Evolutionary conservation across 768 basidiomycete genomes (phyloP), one percentile per base, ranked within the genome.

Genomic region (Amanita subjunquillea): DNA sequence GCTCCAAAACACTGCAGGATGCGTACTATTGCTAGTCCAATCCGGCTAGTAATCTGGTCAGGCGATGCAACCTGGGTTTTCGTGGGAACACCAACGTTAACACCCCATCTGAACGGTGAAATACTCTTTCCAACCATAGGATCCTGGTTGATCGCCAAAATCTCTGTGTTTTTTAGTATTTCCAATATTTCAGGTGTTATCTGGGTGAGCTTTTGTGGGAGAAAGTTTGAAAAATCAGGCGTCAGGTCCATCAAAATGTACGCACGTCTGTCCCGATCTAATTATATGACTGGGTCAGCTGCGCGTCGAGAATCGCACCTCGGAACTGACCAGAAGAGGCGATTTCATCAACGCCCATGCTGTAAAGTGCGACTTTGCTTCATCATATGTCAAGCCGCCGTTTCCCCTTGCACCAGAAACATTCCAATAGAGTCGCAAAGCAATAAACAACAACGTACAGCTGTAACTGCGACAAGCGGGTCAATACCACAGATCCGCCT

Each of bases 311-410:
- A 34, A 8, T 3, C 8, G 8, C 15, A n/a, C 17, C 0, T 17
- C 23, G 12, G 5, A 27, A 61, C 64, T 34, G 27, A 72, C 69
- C 54, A 85, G 61, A 25, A 86, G 72, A 2, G 83, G 83, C 0
- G 67, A 69, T 59, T 83, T 84, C 78, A 82, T 77, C 40, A 86
- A 63, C 13, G 82, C 82, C 83, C 83, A 86, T 3, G 81, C 81
- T 0, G 82, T 83, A 62, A 84, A 85, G 59, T 86, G 83, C 1
- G 81, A 76, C 64, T 85, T 84, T 7, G 74, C 63, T 64, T 85
- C 83, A 3, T 85, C 82, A 59, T 68, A 75, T 0, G 78, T 74
- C 20, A 85, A 60, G 29, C 72, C 72, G 9, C 82, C 82, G 58
- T 86, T 86, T n/a, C 83, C 83, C 23, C 80, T 82, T 40, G 56